Evolutionary conservation across 2,329 filamentous ascomycete species (phyloP).

Genomic region (Nakataea oryzae): DNA sequence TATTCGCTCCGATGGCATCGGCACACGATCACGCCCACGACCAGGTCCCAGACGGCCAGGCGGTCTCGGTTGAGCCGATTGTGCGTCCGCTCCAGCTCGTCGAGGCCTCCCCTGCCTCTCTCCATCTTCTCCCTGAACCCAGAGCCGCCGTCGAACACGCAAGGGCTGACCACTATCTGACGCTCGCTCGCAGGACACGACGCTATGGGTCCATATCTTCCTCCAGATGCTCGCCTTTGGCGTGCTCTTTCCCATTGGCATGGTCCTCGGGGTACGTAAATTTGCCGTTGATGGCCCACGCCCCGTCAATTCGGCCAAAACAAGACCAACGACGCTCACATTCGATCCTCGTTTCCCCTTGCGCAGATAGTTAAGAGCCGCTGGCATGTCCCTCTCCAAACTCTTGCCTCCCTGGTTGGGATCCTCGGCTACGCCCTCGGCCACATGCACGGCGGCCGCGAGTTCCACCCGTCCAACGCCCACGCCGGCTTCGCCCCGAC

Average conservation of each 20-base stretch:
- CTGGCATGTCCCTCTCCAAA: conserved; percentile 90
- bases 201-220: conserved; percentile 89
- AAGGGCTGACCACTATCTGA: conserved; percentile 5
- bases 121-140: not conserved
- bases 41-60: conserved; percentile 57
- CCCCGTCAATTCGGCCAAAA: not conserved
- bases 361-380: conserved; percentile 72
- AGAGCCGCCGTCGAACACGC: not conserved
- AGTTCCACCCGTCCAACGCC: conserved; percentile 66
- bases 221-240: conserved; percentile 82
- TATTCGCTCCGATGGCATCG: conserved; percentile 10
- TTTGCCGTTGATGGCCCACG: not conserved
- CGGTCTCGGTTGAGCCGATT: conserved; percentile 58
- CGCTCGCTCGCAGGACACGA: conserved; percentile 49
- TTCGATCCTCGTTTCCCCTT: not conserved
- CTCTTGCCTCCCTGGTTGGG: conserved; percentile 62
- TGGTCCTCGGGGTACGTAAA: conserved; percentile 31
- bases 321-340: not conserved
- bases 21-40: conserved; percentile 40
- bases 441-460: conserved; percentile 78
- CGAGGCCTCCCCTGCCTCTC: too few species aligned
- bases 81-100: conserved; percentile 3
- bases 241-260: conserved; percentile 83
- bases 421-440: conserved; percentile 84
- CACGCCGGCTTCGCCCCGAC: conserved; percentile 73